These are phyloP conservation scores for Chytriomyces sp. DNA, from an alignment of 192 early-diverging fungal species.

Conservation along the genomic window DNA sequence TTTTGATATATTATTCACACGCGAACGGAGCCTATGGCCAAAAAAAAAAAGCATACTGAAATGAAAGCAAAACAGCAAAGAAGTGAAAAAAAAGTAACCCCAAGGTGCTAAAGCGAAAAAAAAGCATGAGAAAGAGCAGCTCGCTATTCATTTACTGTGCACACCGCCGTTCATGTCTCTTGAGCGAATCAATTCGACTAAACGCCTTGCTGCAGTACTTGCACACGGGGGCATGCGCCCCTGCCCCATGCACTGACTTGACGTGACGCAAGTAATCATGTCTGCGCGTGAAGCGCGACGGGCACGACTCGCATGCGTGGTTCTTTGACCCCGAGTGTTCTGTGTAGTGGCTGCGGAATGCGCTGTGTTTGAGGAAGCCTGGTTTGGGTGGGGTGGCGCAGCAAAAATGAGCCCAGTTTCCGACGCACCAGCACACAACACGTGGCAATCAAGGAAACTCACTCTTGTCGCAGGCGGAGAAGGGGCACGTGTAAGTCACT, in stretches of 20 bases:
- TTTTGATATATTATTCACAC: not conserved
- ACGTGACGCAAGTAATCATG: slow-evolving; percentile 24
- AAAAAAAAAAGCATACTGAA: not conserved
- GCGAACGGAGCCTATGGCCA: not conserved
- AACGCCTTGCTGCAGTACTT: slow-evolving; percentile 5
- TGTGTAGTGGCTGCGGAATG: not conserved
- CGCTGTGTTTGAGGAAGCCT: not conserved
- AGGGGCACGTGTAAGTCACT: not conserved
- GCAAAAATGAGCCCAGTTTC: not conserved
- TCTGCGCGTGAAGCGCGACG: slow-evolving; percentile 6
- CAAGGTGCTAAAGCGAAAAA: not conserved
- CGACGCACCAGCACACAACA: not conserved
- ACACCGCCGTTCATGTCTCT: slow-evolving; percentile 14
- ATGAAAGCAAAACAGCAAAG: not conserved
- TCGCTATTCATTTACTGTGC: not conserved
- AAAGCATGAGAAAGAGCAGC: not conserved
- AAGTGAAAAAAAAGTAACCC: not conserved
- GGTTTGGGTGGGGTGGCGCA: not conserved
- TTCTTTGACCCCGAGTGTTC: not conserved
- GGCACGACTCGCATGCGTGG: not conserved
- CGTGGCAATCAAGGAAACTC: not conserved
- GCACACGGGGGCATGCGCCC: not conserved
- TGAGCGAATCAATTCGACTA: slow-evolving; percentile 5
- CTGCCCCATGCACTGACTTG: not conserved
- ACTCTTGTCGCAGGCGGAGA: not conserved